Evolutionary conservation across 2,329 filamentous ascomycete genomes (phyloP), one percentile per base, ranked within the genome.

Genomic region (Chaetomium sp.): DNA sequence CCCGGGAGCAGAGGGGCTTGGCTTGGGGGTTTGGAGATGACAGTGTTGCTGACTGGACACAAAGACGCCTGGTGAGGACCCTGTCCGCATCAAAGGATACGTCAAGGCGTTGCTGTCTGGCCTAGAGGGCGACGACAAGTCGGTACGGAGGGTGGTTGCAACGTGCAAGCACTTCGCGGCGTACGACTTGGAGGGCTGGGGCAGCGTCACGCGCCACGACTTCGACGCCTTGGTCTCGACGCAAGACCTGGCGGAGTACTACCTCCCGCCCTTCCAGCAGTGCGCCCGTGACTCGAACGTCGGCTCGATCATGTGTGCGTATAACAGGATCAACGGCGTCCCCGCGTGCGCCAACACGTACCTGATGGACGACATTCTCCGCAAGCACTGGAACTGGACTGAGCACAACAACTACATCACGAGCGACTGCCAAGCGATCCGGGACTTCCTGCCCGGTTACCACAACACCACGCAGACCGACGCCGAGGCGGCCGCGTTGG

Each of bases 241-340:
- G 49, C 85, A 87, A 61, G 85, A 89, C 57, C 70, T 88, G 4
- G 75, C 79, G 0, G 85, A 87, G 62, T 88, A 87, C 69, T 88
- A 86, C 64, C 74, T 86, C 42, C 83, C 81, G 1, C 78, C 83
- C 0, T 88, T 88, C 70, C 74, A 85, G 63, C 76, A 76, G 66
- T 87, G 84, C 67, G 81, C 78, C 45, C 74, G 79, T 9, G 80
- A 84, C 63, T 76, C 78, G 3, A 74, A 77, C 46, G 79, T 79
- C 3, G 74, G 75, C 12, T 84, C 82, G 37, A 72, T 85, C 60
- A 84, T 84, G 81, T 84, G 80, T 62, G 77, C 76, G 0, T 84
- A 85, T 66, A 84, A 88, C 59, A 72, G 82, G 0, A 74, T 88
- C 42, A 86, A 88, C 55, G 85, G 85, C 0, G 75, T 82, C 0